Evolutionary conservation across 2,329 filamentous ascomycete genomes (phyloP).

Genomic region (Daldinia eschscholtzii): DNA sequence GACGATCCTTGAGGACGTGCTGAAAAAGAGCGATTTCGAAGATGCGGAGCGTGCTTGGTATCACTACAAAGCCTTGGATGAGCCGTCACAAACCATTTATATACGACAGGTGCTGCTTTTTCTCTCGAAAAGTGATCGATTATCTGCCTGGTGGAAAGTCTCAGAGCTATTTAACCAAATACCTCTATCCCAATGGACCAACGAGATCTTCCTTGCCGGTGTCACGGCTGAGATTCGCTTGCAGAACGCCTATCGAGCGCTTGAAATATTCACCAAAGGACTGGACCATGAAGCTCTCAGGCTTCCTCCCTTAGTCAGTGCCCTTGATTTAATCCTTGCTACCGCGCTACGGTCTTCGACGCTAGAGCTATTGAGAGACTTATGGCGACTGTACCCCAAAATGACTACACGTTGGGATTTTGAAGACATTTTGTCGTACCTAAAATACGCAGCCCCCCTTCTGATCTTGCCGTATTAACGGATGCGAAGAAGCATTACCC

Average conservation of each 20-base stretch:
- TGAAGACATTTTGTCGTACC: slow-evolving; percentile 41
- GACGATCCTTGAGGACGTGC: slow-evolving; percentile 39
- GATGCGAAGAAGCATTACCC: slow-evolving; percentile 48
- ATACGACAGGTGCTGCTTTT: slow-evolving; percentile 57
- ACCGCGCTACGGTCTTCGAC: slow-evolving; percentile 53
- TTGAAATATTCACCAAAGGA: slow-evolving; percentile 57
- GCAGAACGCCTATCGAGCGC: slow-evolving; percentile 55
- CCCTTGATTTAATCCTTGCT: slow-evolving; percentile 60
- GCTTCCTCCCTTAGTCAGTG: slow-evolving; percentile 52
- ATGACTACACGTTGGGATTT: slow-evolving; percentile 48
- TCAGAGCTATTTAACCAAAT: slow-evolving; percentile 59
- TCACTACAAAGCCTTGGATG: slow-evolving; percentile 56
- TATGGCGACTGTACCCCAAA: slow-evolving; percentile 49
- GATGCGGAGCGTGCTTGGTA: slow-evolving; percentile 59
- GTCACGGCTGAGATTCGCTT: slow-evolving; percentile 59
- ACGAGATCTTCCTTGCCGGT: slow-evolving; percentile 56
- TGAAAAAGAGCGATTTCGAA: slow-evolving; percentile 39
- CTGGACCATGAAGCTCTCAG: slow-evolving; percentile 48
- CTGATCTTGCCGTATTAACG: slow-evolving; percentile 43
- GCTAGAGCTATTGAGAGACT: slow-evolving; percentile 33
- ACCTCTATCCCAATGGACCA: slow-evolving; percentile 56
- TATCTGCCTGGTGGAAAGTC: slow-evolving; percentile 61
- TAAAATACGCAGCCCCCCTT: slow-evolving; percentile 42
- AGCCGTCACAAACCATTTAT: slow-evolving; percentile 46
- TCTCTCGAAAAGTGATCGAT: slow-evolving; percentile 59